phyloP scores from a whole-genome alignment of 371 early-diverging fungal species.

The Fennellomyces sp. region DNA sequence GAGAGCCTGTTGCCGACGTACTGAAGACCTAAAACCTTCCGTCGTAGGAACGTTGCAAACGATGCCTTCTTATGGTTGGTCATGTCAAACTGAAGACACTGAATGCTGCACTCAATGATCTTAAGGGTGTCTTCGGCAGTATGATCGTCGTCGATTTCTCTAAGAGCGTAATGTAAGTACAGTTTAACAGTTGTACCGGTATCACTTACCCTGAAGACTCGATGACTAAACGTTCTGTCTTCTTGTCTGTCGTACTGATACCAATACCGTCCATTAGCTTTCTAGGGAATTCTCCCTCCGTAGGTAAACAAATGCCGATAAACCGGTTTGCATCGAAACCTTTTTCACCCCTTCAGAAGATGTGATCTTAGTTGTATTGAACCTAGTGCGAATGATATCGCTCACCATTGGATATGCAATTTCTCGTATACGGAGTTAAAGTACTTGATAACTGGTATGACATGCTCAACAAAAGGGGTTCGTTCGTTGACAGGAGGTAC shows the following conservation, averaged over 20 bases:
- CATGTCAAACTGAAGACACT: slow-evolving; percentile 12
- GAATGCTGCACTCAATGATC: slow-evolving; percentile 12
- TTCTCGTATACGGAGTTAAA: slow-evolving; percentile 15
- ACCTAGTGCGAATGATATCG: background rate
- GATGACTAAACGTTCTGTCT: slow-evolving; percentile 8
- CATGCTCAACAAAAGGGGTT: slow-evolving; percentile 18
- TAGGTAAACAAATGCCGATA: slow-evolving; percentile 4
- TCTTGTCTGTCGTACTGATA: background rate
- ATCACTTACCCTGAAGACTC: slow-evolving; percentile 13
- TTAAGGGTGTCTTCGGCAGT: slow-evolving; percentile 12
- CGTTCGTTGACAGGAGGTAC: slow-evolving; percentile 15
- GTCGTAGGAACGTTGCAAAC: background rate
- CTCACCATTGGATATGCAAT: slow-evolving; percentile 9
- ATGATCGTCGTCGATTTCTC: slow-evolving; percentile 12
- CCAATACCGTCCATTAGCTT: slow-evolving; percentile 10
- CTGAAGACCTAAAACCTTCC: slow-evolving; percentile 7
- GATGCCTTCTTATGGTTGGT: background rate
- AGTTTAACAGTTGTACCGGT: too few relatives aligned
- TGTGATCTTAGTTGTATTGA: background rate
- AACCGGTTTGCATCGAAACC: slow-evolving; percentile 4
- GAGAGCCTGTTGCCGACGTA: slow-evolving; percentile 10
- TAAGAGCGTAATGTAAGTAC: slow-evolving; percentile 1
- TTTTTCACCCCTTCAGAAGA: slow-evolving; percentile 11
- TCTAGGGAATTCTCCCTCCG: background rate
- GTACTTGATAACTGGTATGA: slow-evolving; percentile 29